Base-by-base conservation (phyloP, 805 yeast genomes). In the Millerozyma acaciae region DNA sequence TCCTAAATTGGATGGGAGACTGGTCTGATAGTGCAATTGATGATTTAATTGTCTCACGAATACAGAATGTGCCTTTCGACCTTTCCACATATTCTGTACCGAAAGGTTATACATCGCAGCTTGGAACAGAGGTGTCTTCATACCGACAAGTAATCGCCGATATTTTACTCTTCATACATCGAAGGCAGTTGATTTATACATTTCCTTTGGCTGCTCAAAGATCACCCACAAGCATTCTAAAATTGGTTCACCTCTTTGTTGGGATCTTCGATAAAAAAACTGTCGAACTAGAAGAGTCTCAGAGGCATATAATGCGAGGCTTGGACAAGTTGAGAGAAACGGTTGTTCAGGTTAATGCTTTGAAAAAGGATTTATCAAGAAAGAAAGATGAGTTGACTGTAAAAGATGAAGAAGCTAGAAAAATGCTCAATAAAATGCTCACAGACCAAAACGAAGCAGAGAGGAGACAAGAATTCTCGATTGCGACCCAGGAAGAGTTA, bases 391-490 rank as follows among this genome's bases (percentile, higher is more conserved):
- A 59, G 15, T 63, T 90, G 19, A 51, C 53, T 14, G 34, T 23
- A 0, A 90, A 88, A 40, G 85, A 83, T 36, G 45, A 55, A 9
- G 84, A 82, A 42, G 95, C 96, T 0, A 71, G 75, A 37, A 57
- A 59, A 16, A 84, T 86, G 70, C 68, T 90, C 25, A 76, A 80
- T 47, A 75, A 65, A 34, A 86, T 90, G 84, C 69, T 90, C 9
- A 58, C 69, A 1, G 94, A 87, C 26, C 97, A 90, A 51, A 87
- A 85, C 50, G 95, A 87, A 46, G 90, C 97, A 0, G 97, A 90
- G 52, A 68, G 96, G 42, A 87, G 83, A 45, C 83, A 84, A 38
- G 95, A 84, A 39, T 88, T 93, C 6, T 85, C 96, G 0, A 60
- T 83, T 3, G 83, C 78, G 30, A 82, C 90, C 8, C 85, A 83